Evolutionary conservation across 2,329 filamentous ascomycete genomes (phyloP).

Genomic region (Neospermospora avenae): DNA sequence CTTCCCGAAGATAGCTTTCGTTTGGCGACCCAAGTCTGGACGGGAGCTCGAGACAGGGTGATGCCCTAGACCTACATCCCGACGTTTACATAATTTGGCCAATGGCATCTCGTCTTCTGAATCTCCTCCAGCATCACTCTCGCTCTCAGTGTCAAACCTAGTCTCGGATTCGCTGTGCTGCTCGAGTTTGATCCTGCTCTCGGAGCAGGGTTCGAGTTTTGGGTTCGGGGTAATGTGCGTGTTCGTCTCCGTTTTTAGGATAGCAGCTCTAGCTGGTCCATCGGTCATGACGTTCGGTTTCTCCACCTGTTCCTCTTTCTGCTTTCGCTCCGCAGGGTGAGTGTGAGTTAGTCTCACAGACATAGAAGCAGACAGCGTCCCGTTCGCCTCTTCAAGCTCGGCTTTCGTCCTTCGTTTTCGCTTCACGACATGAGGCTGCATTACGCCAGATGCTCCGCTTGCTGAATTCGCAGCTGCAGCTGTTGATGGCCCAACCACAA

Average conservation of each 20-base stretch:
- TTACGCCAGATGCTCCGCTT: no score
- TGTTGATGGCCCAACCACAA: no score
- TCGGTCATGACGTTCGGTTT: no score
- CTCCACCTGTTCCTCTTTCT: no score
- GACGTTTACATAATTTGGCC: constrained; percentile 21
- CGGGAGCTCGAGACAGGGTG: background rate
- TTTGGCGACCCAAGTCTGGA: background rate
- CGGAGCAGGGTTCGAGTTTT: background rate
- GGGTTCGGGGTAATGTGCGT: background rate
- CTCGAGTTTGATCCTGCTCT: constrained; percentile 10
- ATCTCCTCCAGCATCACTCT: constrained; percentile 3
- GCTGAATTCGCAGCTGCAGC: no score
- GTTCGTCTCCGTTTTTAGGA: no score
- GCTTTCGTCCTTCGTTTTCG: background rate
- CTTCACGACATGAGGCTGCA: background rate
- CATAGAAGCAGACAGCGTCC: no score
- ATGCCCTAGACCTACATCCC: background rate
- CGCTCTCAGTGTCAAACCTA: constrained; percentile 1
- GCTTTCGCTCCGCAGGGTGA: no score
- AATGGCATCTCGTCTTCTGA: constrained; percentile 29
- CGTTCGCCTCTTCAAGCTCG: background rate
- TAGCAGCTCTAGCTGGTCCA: no score
- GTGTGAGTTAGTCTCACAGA: no score
- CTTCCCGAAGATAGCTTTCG: background rate
- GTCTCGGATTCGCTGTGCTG: background rate